phyloP scores from a whole-genome alignment of 495 filamentous ascomycete species.

The Penicillium cinerascens region DNA sequence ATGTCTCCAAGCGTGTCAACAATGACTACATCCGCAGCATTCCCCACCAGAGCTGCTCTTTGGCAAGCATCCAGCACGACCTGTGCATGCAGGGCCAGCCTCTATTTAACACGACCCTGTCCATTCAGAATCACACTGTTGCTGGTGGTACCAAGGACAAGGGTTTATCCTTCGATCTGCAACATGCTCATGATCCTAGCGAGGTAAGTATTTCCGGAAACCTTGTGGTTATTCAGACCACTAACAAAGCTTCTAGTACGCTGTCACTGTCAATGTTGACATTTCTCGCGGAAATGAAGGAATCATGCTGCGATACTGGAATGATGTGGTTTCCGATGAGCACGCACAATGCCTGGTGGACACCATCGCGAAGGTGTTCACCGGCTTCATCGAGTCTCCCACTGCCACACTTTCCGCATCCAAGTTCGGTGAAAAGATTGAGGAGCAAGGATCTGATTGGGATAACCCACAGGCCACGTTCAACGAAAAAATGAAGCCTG shows the following conservation, averaged over 20 bases:
- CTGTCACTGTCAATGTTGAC: slow-evolving; percentile 47
- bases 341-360: slow-evolving; percentile 32
- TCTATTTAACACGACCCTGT: slow-evolving; percentile 58
- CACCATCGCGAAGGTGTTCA: slow-evolving; percentile 33
- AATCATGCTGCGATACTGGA: slow-evolving; percentile 49
- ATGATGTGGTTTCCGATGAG: slow-evolving; percentile 39
- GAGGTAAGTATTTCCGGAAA: slow-evolving; percentile 32
- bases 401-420: slow-evolving; percentile 19
- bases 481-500: slow-evolving; percentile 12
- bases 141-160: slow-evolving; percentile 32
- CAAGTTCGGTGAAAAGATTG: slow-evolving; percentile 10
- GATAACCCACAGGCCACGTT: slow-evolving; percentile 11
- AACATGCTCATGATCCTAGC: slow-evolving; percentile 45
- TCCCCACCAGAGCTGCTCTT: slow-evolving; percentile 49
- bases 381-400: slow-evolving; percentile 33
- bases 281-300: slow-evolving; percentile 42
- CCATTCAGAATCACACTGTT: slow-evolving; percentile 46
- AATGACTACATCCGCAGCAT: slow-evolving; percentile 47
- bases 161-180: slow-evolving; percentile 36
- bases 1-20: slow-evolving; percentile 45
- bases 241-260: slow-evolving; percentile 31
- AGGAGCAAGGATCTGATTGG: slow-evolving; percentile 6
- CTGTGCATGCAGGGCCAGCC: slow-evolving; percentile 47
- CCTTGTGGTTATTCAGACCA: neutral
- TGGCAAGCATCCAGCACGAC: slow-evolving; percentile 55